Conservation (phyloP, 1,284 basidiomycete genomes). For the Moesziomyces globuligerus region DNA sequence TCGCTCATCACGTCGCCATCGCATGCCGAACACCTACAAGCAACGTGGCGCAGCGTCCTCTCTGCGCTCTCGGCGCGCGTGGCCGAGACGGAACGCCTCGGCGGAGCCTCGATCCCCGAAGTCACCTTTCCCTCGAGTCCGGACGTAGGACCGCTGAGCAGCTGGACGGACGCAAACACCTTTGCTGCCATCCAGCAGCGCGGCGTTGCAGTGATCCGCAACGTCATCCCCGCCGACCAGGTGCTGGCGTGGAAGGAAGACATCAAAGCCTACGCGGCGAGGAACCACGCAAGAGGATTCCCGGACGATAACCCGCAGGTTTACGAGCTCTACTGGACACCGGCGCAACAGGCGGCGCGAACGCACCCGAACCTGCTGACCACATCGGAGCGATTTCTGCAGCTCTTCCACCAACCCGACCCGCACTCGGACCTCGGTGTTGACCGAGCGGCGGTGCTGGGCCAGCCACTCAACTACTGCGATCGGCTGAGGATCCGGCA, state of each 20-base stretch:
- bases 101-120: conserved; percentile 35
- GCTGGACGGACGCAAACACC: conserved; percentile 39
- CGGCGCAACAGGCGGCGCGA: conserved; percentile 43
- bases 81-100: conserved; percentile 15
- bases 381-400: conserved; percentile 36
- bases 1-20: conserved; percentile 24
- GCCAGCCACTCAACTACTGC: conserved; percentile 77
- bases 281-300: conserved; percentile 54
- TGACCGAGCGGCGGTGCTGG: conserved; percentile 71
- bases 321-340: conserved; percentile 58
- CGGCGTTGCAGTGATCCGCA: conserved; percentile 48
- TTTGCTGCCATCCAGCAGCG: conserved; percentile 38
- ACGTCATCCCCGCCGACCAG: conserved; percentile 33
- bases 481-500: conserved; percentile 79
- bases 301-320: conserved; percentile 56
- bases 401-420: conserved; percentile 47
- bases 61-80: conserved; percentile 21
- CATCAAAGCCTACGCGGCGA: conserved; percentile 35
- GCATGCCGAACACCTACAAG: conserved; percentile 31
- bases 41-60: conserved; percentile 38
- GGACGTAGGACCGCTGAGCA: conserved; percentile 5
- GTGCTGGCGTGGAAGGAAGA: conserved; percentile 50
- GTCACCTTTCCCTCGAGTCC: conserved; percentile 26
- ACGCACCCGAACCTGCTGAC: conserved; percentile 42
- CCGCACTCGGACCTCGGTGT: background rate